Evolutionary conservation across 208 protist species (phyloP).

Genomic region (Novymonas esmeraldas): DNA sequence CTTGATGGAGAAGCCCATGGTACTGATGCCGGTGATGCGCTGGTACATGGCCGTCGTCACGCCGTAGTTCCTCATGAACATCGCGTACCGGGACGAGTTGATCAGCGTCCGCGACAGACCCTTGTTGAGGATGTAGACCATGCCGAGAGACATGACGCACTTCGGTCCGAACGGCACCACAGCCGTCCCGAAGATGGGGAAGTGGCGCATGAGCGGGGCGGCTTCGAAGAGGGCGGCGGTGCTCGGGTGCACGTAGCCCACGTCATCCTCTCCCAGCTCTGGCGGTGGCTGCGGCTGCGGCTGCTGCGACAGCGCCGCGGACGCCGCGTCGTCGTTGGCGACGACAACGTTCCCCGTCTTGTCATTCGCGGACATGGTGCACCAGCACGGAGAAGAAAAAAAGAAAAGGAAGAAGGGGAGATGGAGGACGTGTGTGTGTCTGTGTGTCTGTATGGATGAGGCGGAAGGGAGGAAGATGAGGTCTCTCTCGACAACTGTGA

Average conservation of each 20-base stretch:
- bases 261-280: conserved; percentile 12
- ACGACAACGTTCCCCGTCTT: background rate
- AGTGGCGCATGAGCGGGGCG: conserved; percentile 26
- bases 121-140: conserved; percentile 52
- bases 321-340: background rate
- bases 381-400: background rate
- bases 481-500: too few species aligned
- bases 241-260: conserved; percentile 38
- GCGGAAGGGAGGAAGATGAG: background rate
- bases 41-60: conserved; percentile 36
- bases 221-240: conserved; percentile 29
- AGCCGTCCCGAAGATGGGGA: conserved; percentile 39
- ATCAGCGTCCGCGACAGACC: conserved; percentile 36
- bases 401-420: background rate
- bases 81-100: conserved; percentile 32
- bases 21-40: conserved; percentile 32
- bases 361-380: background rate
- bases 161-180: conserved; percentile 41
- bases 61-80: conserved; percentile 46
- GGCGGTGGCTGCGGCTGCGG: background rate
- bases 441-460: background rate
- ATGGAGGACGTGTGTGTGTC: background rate
- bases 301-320: background rate
- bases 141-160: conserved; percentile 32
- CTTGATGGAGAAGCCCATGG: conserved; percentile 67